A percentile compares a stretch with the other conserved stretches of the same genome.
Evolutionary conservation across 2,329 filamentous ascomycete genomes (phyloP).

Genomic region (Moelleriella libera): DNA sequence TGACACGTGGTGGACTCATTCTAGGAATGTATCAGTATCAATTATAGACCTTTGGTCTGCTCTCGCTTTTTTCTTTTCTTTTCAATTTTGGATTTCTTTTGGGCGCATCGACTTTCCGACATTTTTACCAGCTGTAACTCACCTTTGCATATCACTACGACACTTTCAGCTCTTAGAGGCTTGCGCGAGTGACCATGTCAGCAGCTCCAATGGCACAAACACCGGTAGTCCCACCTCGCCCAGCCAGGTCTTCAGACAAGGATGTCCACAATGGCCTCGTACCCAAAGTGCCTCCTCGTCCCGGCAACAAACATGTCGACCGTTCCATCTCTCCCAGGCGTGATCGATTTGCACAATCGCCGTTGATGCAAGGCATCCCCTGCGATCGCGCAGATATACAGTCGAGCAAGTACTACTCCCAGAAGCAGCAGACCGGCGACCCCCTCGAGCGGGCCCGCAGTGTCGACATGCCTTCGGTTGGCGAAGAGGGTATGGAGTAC

Average conservation of each 20-base stretch:
- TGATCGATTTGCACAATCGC: conserved; percentile 72
- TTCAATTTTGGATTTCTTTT: too few species aligned
- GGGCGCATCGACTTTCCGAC: too few species aligned
- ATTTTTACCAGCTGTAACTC: too few species aligned
- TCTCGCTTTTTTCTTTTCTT: too few species aligned
- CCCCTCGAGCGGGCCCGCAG: conserved; percentile 52
- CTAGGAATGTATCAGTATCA: too few species aligned
- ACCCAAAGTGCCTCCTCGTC: conserved; percentile 70
- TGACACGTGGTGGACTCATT: too few species aligned
- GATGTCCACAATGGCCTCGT: conserved; percentile 21
- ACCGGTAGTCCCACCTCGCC: conserved; percentile 44
- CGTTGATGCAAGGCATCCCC: conserved; percentile 59
- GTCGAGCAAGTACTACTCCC: conserved; percentile 19
- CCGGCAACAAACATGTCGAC: conserved; percentile 52
- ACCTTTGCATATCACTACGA: background rate
- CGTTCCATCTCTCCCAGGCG: conserved; percentile 66
- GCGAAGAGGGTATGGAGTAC: conserved; percentile 85
- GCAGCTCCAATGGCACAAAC: conserved; percentile 32
- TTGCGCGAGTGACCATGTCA: conserved; percentile 24
- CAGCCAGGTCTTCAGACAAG: conserved; percentile 34
- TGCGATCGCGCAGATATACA: conserved; percentile 22
- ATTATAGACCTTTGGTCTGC: too few species aligned
- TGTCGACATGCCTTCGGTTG: conserved; percentile 70
- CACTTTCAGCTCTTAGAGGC: background rate
- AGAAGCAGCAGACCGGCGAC: conserved; percentile 21